Percentiles rank a stretch among this genome's conserved stretches.
Evolutionary conservation across 768 basidiomycete genomes (phyloP).

Genomic region (Calocybe indica): DNA sequence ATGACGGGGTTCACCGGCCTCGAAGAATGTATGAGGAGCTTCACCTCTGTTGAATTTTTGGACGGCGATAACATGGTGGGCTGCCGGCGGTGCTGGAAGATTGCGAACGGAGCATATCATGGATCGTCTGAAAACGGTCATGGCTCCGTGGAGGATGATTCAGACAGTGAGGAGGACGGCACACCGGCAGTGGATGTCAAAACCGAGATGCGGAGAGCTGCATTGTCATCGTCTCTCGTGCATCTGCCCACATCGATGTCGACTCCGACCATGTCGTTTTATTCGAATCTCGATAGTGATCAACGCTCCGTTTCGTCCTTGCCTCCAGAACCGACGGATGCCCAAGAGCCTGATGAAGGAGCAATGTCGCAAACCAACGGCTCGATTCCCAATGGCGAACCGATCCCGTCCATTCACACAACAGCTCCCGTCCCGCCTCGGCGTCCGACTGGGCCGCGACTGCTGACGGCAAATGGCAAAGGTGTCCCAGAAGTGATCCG

Average conservation of each 20-base stretch:
- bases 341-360: conserved; percentile 3
- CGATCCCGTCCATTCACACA: no score
- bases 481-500: not conserved
- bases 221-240: conserved; percentile 11
- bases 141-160: conserved; percentile 20
- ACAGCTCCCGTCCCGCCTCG: no score
- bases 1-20: conserved; percentile 48
- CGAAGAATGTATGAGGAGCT: conserved; percentile 79
- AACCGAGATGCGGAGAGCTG: not conserved
- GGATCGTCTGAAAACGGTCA: conserved; percentile 26
- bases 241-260: conserved; percentile 34
- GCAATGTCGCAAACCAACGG: not conserved
- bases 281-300: conserved; percentile 19
- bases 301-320: conserved; percentile 36
- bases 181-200: no score
- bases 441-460: no score
- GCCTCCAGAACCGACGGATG: conserved; percentile 17
- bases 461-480: not conserved
- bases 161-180: conserved; percentile 9
- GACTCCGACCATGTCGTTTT: conserved; percentile 30
- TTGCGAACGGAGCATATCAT: conserved; percentile 60
- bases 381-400: no score
- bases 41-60: conserved; percentile 89
- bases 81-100: conserved; percentile 92
- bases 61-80: conserved; percentile 95